A percentile compares a stretch with the other conserved stretches of the same genome.
Evolutionary conservation across 257 asterid species (phyloP).

Genomic region (Solanum etuberosum): DNA sequence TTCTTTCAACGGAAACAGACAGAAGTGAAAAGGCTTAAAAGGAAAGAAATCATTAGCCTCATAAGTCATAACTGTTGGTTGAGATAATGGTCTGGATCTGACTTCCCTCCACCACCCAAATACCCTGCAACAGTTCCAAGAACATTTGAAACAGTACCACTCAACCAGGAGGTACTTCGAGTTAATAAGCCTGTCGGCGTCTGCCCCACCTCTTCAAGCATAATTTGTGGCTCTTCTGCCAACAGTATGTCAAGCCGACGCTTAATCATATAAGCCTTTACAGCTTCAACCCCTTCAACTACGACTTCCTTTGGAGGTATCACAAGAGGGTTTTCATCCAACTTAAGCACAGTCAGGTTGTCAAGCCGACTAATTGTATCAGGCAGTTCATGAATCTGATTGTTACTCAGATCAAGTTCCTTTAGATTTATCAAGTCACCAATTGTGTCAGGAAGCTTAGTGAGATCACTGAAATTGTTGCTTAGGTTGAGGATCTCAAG

Average conservation of each 20-base stretch:
- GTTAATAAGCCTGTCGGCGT: slow-evolving; percentile 23
- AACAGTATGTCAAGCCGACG: slow-evolving; percentile 44
- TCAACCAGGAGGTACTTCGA: slow-evolving; percentile 80
- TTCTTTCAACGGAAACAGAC: neutral
- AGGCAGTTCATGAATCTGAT: slow-evolving; percentile 80
- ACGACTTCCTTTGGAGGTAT: slow-evolving; percentile 71
- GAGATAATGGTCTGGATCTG: slow-evolving; percentile 45
- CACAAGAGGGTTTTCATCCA: slow-evolving; percentile 74
- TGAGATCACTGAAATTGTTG: slow-evolving; percentile 76
- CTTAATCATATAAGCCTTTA: slow-evolving; percentile 52
- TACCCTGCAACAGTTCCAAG: slow-evolving; percentile 47
- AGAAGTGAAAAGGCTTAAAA: neutral
- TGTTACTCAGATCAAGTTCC: slow-evolving; percentile 88
- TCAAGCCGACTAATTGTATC: slow-evolving; percentile 54
- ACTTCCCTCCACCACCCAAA: slow-evolving; percentile 29
- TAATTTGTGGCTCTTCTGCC: slow-evolving; percentile 38
- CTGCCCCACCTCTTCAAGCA: slow-evolving; percentile 24
- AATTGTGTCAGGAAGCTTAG: slow-evolving; percentile 61
- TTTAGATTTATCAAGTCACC: slow-evolving; percentile 60
- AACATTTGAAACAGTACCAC: slow-evolving; percentile 35
- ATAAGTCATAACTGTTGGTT: slow-evolving; percentile 48
- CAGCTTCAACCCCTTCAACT: slow-evolving; percentile 52
- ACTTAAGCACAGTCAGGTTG: slow-evolving; percentile 42
- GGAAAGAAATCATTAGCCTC: neutral
- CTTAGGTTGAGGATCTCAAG: slow-evolving; percentile 69